A percentile compares a stretch with the other conserved stretches of the same genome.
Evolutionary conservation across 2,329 filamentous ascomycete species (phyloP).

Genomic region (Penicillium sumatraense): DNA sequence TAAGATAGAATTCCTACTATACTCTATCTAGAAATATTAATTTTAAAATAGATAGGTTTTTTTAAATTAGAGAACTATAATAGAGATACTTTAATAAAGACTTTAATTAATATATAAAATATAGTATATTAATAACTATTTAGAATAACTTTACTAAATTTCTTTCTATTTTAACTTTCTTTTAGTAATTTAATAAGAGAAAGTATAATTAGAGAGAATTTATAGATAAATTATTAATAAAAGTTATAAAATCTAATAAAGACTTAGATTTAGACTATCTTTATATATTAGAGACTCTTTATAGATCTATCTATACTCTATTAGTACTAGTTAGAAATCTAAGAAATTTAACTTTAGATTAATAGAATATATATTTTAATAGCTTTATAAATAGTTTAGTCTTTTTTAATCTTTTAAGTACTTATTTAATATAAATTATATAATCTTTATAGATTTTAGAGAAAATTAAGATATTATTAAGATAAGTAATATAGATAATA

Average conservation of each 20-base stretch:
- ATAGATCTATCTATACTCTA: background rate
- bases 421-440: background rate
- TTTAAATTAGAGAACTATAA: background rate
- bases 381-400: background rate
- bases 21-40: background rate
- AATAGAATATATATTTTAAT: background rate
- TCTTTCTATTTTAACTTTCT: background rate
- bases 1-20: background rate
- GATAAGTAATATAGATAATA: background rate
- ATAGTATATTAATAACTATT: background rate
- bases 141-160: background rate
- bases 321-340: background rate
- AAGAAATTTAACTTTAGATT: background rate
- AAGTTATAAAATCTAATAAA: background rate
- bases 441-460: background rate
- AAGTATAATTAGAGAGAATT: background rate
- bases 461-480: background rate
- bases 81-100: background rate
- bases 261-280: background rate
- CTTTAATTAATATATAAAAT: background rate
- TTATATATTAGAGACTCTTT: background rate
- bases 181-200: background rate
- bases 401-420: background rate
- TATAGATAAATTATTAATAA: background rate
- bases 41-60: background rate